These are phyloP conservation scores for Alternaria longipes DNA, from an alignment of 2,329 filamentous ascomycete genomes.

Conservation along the genomic window DNA sequence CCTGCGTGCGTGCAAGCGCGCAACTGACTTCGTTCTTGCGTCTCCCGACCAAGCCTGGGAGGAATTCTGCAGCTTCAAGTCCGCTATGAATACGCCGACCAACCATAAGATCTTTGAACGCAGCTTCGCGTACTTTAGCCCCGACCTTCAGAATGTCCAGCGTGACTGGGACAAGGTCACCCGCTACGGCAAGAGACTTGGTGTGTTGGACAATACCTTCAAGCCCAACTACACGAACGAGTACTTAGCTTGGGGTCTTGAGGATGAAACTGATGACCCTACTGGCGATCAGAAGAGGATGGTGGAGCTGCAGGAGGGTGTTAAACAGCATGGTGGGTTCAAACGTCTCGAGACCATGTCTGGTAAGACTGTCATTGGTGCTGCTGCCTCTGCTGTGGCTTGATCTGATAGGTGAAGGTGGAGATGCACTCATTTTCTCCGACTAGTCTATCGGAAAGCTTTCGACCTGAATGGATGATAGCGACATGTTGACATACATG, in stretches of 20 bases:
- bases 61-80: slow-evolving; percentile 77
- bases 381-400: slow-evolving; percentile 19
- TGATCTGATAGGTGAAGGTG: background rate
- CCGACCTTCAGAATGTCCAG: slow-evolving; percentile 76
- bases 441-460: background rate
- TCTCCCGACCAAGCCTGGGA: slow-evolving; percentile 70
- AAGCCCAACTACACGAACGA: slow-evolving; percentile 78
- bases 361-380: slow-evolving; percentile 27
- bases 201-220: slow-evolving; percentile 70
- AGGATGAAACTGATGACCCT: slow-evolving; percentile 72
- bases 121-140: slow-evolving; percentile 78
- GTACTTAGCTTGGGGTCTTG: slow-evolving; percentile 72
- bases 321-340: slow-evolving; percentile 73
- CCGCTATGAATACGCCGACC: slow-evolving; percentile 71
- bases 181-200: slow-evolving; percentile 76
- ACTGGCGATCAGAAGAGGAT: slow-evolving; percentile 79
- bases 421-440: slow-evolving; percentile 12
- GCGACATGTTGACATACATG: background rate
- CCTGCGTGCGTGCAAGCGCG: slow-evolving; percentile 76
- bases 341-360: slow-evolving; percentile 54
- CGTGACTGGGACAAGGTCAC: slow-evolving; percentile 83
- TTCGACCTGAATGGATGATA: background rate
- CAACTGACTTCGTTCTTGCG: slow-evolving; percentile 75
- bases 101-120: slow-evolving; percentile 84
- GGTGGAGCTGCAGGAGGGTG: slow-evolving; percentile 72